Conservation (phyloP, 2,329 filamentous ascomycete species). For the Beauveria brongniartii region DNA sequence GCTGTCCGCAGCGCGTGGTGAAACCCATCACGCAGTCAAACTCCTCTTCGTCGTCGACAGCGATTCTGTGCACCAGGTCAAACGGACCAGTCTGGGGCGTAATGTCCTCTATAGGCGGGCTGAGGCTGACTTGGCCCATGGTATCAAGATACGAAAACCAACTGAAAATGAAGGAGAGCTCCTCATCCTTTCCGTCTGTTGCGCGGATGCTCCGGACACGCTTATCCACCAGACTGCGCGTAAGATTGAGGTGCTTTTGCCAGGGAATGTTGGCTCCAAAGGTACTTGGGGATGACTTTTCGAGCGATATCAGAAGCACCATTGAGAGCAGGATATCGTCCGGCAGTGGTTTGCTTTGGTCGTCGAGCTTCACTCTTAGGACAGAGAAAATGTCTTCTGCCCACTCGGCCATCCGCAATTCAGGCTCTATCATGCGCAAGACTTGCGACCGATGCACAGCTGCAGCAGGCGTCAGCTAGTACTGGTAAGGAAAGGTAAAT, state of each 20-base stretch:
- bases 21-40: slow-evolving; percentile 69
- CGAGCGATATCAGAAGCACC: slow-evolving; percentile 76
- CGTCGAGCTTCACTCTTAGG: slow-evolving; percentile 57
- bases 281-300: slow-evolving; percentile 74
- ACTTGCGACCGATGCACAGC: slow-evolving; percentile 75
- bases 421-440: slow-evolving; percentile 64
- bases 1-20: slow-evolving; percentile 60
- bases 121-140: slow-evolving; percentile 62
- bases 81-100: background rate
- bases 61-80: background rate
- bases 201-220: slow-evolving; percentile 35
- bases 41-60: slow-evolving; percentile 37
- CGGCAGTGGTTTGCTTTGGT: slow-evolving; percentile 54
- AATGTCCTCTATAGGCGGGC: slow-evolving; percentile 20
- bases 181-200: slow-evolving; percentile 43
- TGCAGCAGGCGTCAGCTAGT: slow-evolving; percentile 11
- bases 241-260: slow-evolving; percentile 70
- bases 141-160: slow-evolving; percentile 85
- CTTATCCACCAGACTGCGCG: slow-evolving; percentile 64
- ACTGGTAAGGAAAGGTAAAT: too few species aligned
- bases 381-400: slow-evolving; percentile 71
- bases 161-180: slow-evolving; percentile 66
- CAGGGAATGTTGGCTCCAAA: slow-evolving; percentile 76
- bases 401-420: slow-evolving; percentile 70
- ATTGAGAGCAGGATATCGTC: slow-evolving; percentile 70